Evolutionary conservation across 306 rosid genomes (phyloP).

Genomic region (Castanea mollissima): DNA sequence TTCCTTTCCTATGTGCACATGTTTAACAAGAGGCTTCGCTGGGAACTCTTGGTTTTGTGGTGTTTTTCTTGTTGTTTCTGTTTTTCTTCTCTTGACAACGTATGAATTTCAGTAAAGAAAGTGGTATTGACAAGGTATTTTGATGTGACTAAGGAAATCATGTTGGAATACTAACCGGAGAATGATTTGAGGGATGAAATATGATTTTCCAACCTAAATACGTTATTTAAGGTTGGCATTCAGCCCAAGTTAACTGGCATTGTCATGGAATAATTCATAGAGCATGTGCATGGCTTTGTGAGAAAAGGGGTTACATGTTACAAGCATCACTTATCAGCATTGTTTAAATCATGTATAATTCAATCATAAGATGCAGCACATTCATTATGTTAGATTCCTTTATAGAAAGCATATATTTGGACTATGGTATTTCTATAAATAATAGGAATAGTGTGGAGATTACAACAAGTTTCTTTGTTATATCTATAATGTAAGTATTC

Average conservation of each 20-base stretch:
- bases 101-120: background rate
- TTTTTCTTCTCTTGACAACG: background rate
- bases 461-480: background rate
- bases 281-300: background rate
- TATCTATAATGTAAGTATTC: background rate
- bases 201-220: no score
- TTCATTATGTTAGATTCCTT: background rate
- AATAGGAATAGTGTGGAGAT: background rate
- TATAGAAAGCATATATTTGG: background rate
- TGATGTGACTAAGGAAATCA: no score
- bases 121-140: no score
- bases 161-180: background rate
- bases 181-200: no score
- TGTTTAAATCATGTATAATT: background rate
- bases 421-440: background rate
- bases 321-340: background rate
- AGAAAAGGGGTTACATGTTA: background rate
- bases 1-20: background rate
- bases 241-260: background rate
- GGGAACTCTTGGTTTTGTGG: no score
- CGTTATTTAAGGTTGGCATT: background rate
- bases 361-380: background rate
- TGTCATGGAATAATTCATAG: background rate
- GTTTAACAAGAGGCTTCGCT: background rate
- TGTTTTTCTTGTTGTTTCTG: background rate